Evolutionary conservation across 768 basidiomycete species (phyloP), one percentile per base, ranked within the genome.

Genomic region (Pulveroboletus sp.): DNA sequence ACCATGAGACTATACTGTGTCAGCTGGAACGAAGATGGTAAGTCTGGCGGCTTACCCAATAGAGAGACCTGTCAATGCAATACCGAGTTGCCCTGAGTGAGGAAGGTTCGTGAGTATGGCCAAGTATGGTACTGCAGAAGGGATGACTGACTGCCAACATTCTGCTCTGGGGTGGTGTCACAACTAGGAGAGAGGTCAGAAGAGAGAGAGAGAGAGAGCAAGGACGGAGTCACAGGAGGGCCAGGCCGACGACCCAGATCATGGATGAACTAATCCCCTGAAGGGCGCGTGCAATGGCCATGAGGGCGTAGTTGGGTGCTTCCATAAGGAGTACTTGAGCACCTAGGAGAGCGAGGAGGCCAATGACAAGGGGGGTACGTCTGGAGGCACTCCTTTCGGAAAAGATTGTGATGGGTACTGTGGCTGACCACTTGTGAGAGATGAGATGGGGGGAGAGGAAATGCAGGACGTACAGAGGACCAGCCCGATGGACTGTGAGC

Each of bases 321-420:
- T 82, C 78, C 81, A 84, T 83, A 10, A 85, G 68, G 68, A 84
- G 71, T 15, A 82, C 61, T 63, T 82, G 80, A 2, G 80, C 78
- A 6, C 70, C 78, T 5, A 79, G 63, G 32, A 84, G 71, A 26
- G 76, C 55, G 8, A 79, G 2, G 11, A 82, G 67, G 14, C 81
- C 83, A 6, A 72, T 26, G 10, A 83, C 55, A 39, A 84, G 71
- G 4, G 81, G 82, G 5, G 57, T 53, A 50, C 72, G 73, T 32
- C 82, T 68, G 15, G 69, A 69, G 28, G 73, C 64, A 41, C 76
- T 75, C 18, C 58, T 71, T 59, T 84, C 83, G 2, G 83, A 77
- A 18, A 78, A 65, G 54, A 76, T 70, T 2, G 83, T 79, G 42
- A 81, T 74, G 0, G 82, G 80, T 26, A 83, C 71, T 5, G 83